Percentiles rank a stretch among this genome's conserved stretches.
Evolutionary conservation across 2,329 filamentous ascomycete genomes (phyloP).

Genomic region (Penicillium sp.): DNA sequence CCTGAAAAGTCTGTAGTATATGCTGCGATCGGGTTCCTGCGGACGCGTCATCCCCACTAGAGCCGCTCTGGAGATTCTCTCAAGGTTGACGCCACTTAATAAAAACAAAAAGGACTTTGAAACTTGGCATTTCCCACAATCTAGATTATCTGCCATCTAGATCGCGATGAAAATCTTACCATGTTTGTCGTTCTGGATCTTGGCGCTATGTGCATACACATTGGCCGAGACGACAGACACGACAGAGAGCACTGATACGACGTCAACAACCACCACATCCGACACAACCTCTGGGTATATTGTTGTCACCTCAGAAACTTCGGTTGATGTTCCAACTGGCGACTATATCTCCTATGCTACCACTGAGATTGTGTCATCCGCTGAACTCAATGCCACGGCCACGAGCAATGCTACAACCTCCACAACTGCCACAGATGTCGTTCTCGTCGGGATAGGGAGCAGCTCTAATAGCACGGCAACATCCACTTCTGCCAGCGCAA

Average conservation of each 20-base stretch:
- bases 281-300: background rate
- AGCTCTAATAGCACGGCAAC: background rate
- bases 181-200: background rate
- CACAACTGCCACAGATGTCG: background rate
- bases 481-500: background rate
- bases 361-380: background rate
- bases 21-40: background rate
- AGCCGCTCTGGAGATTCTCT: background rate
- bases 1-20: background rate
- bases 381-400: background rate
- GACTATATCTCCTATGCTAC: background rate
- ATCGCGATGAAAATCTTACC: background rate
- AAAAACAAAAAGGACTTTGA: background rate
- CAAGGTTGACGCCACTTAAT: background rate
- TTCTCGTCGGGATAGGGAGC: background rate
- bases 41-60: background rate
- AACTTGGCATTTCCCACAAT: background rate
- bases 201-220: background rate
- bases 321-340: background rate
- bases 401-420: background rate
- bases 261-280: background rate
- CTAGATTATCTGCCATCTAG: background rate
- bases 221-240: background rate
- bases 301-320: background rate
- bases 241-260: background rate